phyloP scores from a whole-genome alignment of 2,329 filamentous ascomycete genomes.

The Myriosclerotinia duriaeana region DNA sequence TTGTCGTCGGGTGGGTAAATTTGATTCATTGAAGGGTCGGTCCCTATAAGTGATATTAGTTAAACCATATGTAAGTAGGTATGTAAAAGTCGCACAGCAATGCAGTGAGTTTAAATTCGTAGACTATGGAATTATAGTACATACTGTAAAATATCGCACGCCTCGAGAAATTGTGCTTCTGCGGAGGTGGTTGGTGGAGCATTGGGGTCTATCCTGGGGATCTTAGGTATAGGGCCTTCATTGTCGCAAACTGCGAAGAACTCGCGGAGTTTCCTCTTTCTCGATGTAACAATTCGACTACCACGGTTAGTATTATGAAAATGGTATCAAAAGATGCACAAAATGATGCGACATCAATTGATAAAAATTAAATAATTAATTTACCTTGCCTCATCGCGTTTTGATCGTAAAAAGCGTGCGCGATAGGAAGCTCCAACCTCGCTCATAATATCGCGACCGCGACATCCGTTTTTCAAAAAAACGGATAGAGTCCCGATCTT shows the following conservation, averaged over 20 bases:
- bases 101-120: not conserved
- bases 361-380: slow-evolving; percentile 37
- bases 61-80: slow-evolving; percentile 13
- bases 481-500: slow-evolving; percentile 51
- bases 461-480: slow-evolving; percentile 68
- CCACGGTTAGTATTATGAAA: slow-evolving; percentile 38
- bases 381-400: slow-evolving; percentile 62
- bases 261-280: slow-evolving; percentile 88
- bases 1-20: slow-evolving; percentile 51
- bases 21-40: slow-evolving; percentile 52
- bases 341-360: slow-evolving; percentile 32
- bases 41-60: slow-evolving; percentile 44
- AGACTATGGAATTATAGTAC: slow-evolving; percentile 39
- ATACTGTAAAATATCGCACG: slow-evolving; percentile 60
- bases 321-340: slow-evolving; percentile 33
- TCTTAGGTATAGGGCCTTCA: slow-evolving; percentile 58
- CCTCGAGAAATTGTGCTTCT: slow-evolving; percentile 57
- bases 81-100: not conserved
- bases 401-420: slow-evolving; percentile 64
- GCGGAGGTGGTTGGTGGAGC: slow-evolving; percentile 52
- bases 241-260: slow-evolving; percentile 77
- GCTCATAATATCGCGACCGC: slow-evolving; percentile 67
- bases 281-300: slow-evolving; percentile 74
- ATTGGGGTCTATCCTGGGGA: slow-evolving; percentile 57
- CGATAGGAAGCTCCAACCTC: slow-evolving; percentile 66